Evolutionary conservation across 495 filamentous ascomycete species (phyloP).

Genomic region (Talaromyces stipitatus): DNA sequence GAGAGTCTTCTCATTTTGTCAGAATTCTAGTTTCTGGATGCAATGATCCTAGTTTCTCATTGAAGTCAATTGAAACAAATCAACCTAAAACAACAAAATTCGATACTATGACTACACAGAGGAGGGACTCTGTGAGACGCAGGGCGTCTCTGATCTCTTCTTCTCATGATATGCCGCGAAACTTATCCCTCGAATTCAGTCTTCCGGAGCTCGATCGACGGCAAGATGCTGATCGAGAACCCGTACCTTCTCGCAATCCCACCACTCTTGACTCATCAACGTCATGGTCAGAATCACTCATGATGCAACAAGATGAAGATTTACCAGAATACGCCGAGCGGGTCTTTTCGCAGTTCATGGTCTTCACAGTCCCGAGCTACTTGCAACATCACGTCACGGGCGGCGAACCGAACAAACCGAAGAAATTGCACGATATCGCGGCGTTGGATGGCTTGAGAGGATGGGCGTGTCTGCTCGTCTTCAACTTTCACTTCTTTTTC

Average conservation of each 20-base stretch:
- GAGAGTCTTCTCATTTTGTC: not conserved
- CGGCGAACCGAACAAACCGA: slow-evolving; percentile 18
- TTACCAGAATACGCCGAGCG: slow-evolving; percentile 2
- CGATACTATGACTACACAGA: not conserved
- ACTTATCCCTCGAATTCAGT: not conserved
- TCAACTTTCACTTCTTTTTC: slow-evolving; percentile 48
- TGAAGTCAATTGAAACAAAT: not conserved
- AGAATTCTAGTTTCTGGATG: not conserved
- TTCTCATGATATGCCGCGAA: slow-evolving; percentile 1
- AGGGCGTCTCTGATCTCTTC: not conserved
- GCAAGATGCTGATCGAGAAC: not conserved
- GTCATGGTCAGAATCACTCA: not conserved
- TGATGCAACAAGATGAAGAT: not conserved
- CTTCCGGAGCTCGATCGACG: not conserved
- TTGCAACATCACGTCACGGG: slow-evolving; percentile 30
- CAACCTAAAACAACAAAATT: not conserved
- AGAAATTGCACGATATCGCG: slow-evolving; percentile 36
- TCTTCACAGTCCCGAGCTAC: slow-evolving; percentile 33
- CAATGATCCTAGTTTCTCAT: not conserved
- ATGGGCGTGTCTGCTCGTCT: slow-evolving; percentile 44
- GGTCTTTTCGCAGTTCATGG: slow-evolving; percentile 20
- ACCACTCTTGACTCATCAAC: not conserved
- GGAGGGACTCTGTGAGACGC: slow-evolving; percentile 1
- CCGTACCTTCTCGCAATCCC: not conserved
- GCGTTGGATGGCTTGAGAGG: slow-evolving; percentile 44